A percentile compares a stretch with the other conserved stretches of the same genome.
Evolutionary conservation across 257 asterid species (phyloP).

Genomic region (Ligustrum vulgare): DNA sequence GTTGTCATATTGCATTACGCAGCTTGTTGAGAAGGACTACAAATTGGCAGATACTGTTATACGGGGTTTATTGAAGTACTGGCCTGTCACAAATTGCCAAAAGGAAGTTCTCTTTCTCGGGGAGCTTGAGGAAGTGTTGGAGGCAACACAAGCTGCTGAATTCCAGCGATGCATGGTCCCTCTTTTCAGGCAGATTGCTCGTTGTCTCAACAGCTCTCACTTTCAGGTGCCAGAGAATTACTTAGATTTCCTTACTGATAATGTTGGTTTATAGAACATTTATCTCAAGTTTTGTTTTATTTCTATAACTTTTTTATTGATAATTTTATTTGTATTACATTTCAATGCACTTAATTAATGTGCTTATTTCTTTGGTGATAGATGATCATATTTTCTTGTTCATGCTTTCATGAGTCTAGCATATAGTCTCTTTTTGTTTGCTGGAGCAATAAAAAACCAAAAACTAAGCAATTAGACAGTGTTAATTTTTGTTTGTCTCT

Average conservation of each 20-base stretch:
- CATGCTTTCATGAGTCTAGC: neutral
- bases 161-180: conserved; percentile 25
- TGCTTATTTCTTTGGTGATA: neutral
- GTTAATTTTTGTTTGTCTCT: neutral
- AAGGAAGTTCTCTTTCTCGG: conserved; percentile 20
- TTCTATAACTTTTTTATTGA: neutral
- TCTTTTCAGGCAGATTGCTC: conserved; percentile 18
- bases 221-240: conserved; percentile 14
- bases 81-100: conserved; percentile 11
- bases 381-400: neutral
- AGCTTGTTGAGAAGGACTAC: conserved; percentile 13
- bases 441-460: neutral
- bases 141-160: conserved; percentile 23
- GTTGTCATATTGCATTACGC: conserved; percentile 13
- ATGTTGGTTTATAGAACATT: neutral
- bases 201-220: conserved; percentile 19
- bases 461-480: neutral
- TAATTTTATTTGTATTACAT: neutral
- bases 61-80: conserved; percentile 9
- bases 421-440: neutral
- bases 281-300: neutral
- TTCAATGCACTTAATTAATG: neutral
- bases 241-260: neutral
- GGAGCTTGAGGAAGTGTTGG: conserved; percentile 24
- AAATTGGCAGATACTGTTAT: conserved; percentile 14